Evolutionary conservation across 2,329 filamentous ascomycete genomes (phyloP).

Genomic region (Ophiostoma angusticollis): DNA sequence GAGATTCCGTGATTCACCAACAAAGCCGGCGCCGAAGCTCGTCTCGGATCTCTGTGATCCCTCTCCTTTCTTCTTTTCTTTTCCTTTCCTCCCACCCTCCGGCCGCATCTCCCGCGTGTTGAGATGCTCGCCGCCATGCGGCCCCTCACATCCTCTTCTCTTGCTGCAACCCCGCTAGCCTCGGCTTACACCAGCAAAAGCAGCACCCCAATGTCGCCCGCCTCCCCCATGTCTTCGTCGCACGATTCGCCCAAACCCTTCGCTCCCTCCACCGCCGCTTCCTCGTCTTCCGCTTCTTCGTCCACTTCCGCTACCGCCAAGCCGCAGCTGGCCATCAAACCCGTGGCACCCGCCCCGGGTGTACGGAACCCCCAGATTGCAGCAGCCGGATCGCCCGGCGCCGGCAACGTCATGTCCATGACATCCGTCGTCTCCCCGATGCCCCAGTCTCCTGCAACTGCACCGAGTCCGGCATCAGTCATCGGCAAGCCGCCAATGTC

Average conservation of each 20-base stretch:
- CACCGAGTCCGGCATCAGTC: conserved; percentile 10
- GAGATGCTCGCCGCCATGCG: conserved; percentile 13
- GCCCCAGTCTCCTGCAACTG: conserved; percentile 25
- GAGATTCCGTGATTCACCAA: background rate
- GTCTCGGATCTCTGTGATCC: conserved; percentile 1
- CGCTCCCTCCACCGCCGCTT: background rate
- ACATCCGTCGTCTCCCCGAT: conserved; percentile 33
- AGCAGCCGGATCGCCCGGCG: conserved; percentile 9
- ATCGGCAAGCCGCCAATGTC: conserved; percentile 31
- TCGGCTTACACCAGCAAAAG: conserved; percentile 8
- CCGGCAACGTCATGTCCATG: conserved; percentile 35
- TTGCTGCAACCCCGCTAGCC: background rate
- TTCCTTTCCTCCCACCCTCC: conserved; percentile 2
- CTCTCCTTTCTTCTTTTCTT: background rate
- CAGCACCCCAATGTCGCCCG: conserved; percentile 11
- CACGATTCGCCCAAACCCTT: conserved; percentile 8
- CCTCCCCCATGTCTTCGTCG: conserved; percentile 8
- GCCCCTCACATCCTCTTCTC: conserved; percentile 4
- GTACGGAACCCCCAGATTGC: conserved; percentile 18
- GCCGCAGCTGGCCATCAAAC: conserved; percentile 13
- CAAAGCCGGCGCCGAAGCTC: background rate
- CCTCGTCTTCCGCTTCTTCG: conserved; percentile 15
- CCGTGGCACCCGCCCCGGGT: conserved; percentile 6
- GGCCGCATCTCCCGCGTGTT: conserved; percentile 1
- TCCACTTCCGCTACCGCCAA: conserved; percentile 9